Evolutionary conservation across 208 protist species (phyloP), one percentile per base, ranked within the genome.

Genomic region (Trypanosomatidae sp.): DNA sequence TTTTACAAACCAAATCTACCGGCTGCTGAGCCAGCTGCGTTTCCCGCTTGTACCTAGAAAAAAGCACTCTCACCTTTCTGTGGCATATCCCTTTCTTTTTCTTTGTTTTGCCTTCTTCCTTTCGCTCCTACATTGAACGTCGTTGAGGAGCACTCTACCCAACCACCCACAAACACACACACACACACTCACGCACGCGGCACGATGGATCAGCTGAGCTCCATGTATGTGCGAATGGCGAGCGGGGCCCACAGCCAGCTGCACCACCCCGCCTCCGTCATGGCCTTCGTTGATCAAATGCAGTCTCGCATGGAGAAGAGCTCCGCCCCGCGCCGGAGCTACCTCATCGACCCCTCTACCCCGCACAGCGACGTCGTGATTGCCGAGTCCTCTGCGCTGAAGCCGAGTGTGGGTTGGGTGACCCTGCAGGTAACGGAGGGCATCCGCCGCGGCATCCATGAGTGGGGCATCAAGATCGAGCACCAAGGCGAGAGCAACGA

Each of bases 381-480:
- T 41, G 93, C 91, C 3, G 92, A 98, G 80, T 85, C 88, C 22
- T 91, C 90, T 15, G 95, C 86, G 41, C 91, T 96, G 80, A 98
- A 98, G 80, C 88, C 89, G 1, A 86, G 90, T 19, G 88, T 94
- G 60, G 93, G 95, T 12, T 98, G 95, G 93, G 84, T 97, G n/a
- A 98, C 95, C 10, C 74, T 96, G 71, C 90, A 95, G 71, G 91
- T 94, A 8, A 97, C 92, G n/a, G 92, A 98, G 65, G 90, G 90
- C 52, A 96, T 98, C 55, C 83, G 80, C 3, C 78, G 84, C 17
- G 95, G 95, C 25, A 82, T 95, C 47, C 95, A 98, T 73, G 95
- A 98, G 83, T 98, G 95, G 93, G 88, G 87, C 55, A 85, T 98
- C 64, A 93, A 91, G 68, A 90, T 98, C 62, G 95, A 97, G 73